Evolutionary conservation across 208 protist genomes (phyloP).

Genomic region (Leishmania tropica): DNA sequence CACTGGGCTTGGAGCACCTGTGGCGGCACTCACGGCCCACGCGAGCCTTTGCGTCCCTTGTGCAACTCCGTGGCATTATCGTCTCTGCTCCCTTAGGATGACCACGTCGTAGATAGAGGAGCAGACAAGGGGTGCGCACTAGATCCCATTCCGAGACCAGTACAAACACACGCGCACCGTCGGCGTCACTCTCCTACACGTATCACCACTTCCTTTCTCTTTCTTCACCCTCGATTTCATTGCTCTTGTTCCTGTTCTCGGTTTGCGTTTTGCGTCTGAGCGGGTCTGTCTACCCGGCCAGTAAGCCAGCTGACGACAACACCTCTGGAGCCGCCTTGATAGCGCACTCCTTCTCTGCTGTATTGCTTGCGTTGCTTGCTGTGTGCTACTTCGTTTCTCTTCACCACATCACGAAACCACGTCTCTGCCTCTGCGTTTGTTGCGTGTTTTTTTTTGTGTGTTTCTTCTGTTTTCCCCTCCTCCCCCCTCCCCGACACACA

Average conservation of each 20-base stretch:
- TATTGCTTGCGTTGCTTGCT: background rate
- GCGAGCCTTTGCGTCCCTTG: background rate
- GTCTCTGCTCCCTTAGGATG: background rate
- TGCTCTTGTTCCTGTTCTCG: background rate
- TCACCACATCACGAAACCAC: background rate
- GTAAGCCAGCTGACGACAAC: no score
- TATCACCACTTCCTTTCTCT: no score
- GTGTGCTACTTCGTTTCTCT: background rate
- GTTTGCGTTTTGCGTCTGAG: background rate
- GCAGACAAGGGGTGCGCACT: background rate
- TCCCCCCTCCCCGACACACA: background rate
- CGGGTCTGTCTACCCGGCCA: background rate
- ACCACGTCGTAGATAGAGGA: background rate
- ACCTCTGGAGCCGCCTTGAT: background rate
- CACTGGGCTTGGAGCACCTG: background rate
- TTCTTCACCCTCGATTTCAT: background rate
- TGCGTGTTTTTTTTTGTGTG: background rate
- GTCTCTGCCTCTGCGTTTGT: background rate
- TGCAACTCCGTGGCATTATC: background rate
- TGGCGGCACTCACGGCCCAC: background rate
- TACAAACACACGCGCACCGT: background rate
- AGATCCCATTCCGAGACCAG: background rate
- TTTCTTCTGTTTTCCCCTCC: background rate
- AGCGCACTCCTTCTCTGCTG: background rate
- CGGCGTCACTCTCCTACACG: background rate